phyloP scores from a whole-genome alignment of 306 rosid genomes.

The Malus orientalis region DNA sequence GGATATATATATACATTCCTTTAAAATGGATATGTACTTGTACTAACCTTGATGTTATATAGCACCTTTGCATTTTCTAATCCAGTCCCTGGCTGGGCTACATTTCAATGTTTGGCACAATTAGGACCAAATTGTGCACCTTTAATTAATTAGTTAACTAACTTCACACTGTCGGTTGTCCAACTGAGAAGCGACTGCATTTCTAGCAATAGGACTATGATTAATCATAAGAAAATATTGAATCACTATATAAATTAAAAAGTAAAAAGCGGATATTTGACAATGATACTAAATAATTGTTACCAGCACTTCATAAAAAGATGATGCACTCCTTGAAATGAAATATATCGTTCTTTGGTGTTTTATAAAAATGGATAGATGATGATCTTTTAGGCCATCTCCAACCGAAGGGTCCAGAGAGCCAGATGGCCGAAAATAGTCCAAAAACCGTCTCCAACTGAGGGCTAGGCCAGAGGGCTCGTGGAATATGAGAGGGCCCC shows the following conservation, averaged over 20 bases:
- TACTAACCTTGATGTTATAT: slow-evolving; percentile 40
- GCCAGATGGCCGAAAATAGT: too few relatives aligned
- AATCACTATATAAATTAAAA: too few relatives aligned
- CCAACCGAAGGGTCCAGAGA: too few relatives aligned
- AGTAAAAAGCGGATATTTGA: not conserved
- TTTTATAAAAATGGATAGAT: too few relatives aligned
- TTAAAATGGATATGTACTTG: slow-evolving; percentile 19
- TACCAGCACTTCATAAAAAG: too few relatives aligned
- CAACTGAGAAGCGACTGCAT: too few relatives aligned
- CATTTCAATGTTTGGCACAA: not conserved
- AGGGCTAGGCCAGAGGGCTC: too few relatives aligned
- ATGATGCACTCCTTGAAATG: not conserved
- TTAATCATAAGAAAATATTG: too few relatives aligned
- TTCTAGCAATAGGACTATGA: not conserved
- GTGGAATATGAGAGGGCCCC: too few relatives aligned
- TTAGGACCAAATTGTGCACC: not conserved
- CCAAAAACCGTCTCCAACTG: too few relatives aligned
- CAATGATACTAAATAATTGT: not conserved
- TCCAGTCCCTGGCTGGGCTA: not conserved
- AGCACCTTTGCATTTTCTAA: slow-evolving; percentile 31
- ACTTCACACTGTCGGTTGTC: not conserved
- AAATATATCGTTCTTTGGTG: not conserved
- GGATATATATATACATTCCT: slow-evolving; percentile 19
- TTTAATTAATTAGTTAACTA: not conserved
- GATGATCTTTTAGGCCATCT: too few relatives aligned